Base-by-base conservation (phyloP, 352 stramenopile genomes). In the Pythium chondricola region DNA sequence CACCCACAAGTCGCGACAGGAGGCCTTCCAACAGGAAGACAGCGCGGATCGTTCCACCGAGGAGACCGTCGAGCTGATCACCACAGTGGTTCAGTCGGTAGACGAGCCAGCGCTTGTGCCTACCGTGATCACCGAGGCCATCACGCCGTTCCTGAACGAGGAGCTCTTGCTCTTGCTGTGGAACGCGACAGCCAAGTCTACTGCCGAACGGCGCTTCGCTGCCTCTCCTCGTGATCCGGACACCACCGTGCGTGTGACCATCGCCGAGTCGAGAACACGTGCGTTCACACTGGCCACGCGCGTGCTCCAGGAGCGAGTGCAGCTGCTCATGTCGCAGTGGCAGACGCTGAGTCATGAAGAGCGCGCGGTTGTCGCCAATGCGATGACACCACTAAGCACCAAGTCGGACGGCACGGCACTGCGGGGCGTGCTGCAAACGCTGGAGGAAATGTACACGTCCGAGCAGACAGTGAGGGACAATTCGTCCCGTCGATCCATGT, bases 281-380 rank as follows among this genome's bases (percentile, higher is more conserved):
- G 74, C 65, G 9, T 59, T 68, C 5, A 63, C 51, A 2, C 53
- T 85, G 10, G 70, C 70, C 2, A 71, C 61, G 11, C 62, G 71
- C 4, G 69, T 85, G 16, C 59, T 88, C 0, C 71, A 84, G 35
- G 75, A 85, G 43, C 73, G 76, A n/a, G 73, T 84, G 11, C 69
- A 63, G 0, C 59, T 88, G 2, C 48, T 88, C 35, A 47, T 77
- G 40, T 53, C 63, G 3, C 60, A 79, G 6, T 83, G 64, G 64
- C 65, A 79, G 32, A 65, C 55, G 14, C 43, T 88, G 22, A 88
- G 76, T 35, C 25, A 22, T 0, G 76, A 88, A 40, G 76, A 88
- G 45, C 63, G 71, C 22, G 45, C 40, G 0, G 39, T 82, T 36
- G 47, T 80, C 4, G 56, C 70, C 38, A 64, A 65, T 20, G 49